Evolutionary conservation across 306 rosid species (phyloP), one percentile per base, ranked within the genome.

Genomic region (Styphnolobium japonicum): DNA sequence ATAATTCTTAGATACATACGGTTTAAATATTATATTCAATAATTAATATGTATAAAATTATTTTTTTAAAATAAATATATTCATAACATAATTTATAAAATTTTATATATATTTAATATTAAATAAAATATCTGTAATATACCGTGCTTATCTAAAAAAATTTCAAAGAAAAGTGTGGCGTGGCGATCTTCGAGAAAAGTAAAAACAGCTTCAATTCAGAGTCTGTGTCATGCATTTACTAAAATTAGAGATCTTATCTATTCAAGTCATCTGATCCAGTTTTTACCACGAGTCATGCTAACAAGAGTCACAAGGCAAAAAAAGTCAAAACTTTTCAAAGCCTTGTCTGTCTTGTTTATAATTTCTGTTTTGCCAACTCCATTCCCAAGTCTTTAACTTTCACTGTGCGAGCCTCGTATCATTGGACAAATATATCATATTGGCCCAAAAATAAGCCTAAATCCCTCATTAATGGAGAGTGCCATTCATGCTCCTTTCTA

Each of bases 401-500:
- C 48, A 15, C 19, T 4, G 19, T 11, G 23, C 8, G 22, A 45
- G 45, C 25, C 22, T 45, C 34, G 2, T 52, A 9, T 15, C 27
- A 52, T 34, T 51, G 45, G 79, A 48, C 25, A 62, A 42, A 10
- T 4, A 2, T 8, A 40, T 15, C 51, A 57, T n/a, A 57, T 25
- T 42, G 69, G 69, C 68, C 58, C 19, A 27, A 74, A 40, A 25
- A 75, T 18, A 75, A 37, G 34, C 45, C 66, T 11, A 46, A 34
- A 63, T 62, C 15, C 51, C 0, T 22, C 49, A 27, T 42, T 37
- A 71, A 51, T 12, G 73, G 6, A 0, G 27, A 60, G 51, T 25
- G 68, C 39, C 88, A 78, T 84, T 78, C 39, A 75, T 74, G 42
- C 5, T 43, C 48, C 37, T 5, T 46, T 80, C 93, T 81, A 87